Conservation (phyloP, 192 early-diverging fungal genomes). For the Spinellus fusiger region DNA sequence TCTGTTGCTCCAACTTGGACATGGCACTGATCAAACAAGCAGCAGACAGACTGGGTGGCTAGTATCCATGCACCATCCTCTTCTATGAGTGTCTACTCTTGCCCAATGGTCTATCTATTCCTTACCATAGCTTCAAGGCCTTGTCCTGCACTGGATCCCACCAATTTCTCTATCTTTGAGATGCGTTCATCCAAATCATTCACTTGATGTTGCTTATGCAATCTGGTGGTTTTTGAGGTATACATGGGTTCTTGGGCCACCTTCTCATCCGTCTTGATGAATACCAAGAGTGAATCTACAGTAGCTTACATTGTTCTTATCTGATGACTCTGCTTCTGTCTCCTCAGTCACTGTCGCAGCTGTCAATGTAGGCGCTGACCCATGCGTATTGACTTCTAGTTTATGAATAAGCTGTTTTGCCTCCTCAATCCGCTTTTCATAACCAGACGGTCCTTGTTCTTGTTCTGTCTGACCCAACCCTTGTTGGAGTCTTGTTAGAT, state of each 20-base stretch:
- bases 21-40: constrained; percentile 50
- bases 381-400: constrained; percentile 44
- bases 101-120: neutral
- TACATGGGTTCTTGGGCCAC: constrained; percentile 74
- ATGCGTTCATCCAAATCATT: constrained; percentile 63
- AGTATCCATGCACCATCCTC: neutral
- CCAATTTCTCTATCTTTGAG: constrained; percentile 58
- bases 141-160: constrained; percentile 61
- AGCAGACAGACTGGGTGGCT: constrained; percentile 21
- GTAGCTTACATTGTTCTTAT: neutral
- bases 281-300: neutral
- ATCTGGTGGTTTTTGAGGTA: constrained; percentile 53
- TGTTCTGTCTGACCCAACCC: constrained; percentile 26
- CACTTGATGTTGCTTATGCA: constrained; percentile 49
- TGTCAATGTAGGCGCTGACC: constrained; percentile 4
- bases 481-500: constrained; percentile 42
- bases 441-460: constrained; percentile 18
- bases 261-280: constrained; percentile 21
- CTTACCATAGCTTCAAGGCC: constrained; percentile 42
- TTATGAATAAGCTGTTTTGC: constrained; percentile 47
- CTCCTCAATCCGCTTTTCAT: constrained; percentile 34
- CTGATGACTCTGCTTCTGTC: neutral
- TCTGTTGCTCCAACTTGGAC: constrained; percentile 64
- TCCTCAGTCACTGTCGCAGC: neutral
- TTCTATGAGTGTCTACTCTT: neutral